Evolutionary conservation across 176 grass and related monocot genomes (phyloP).

Genomic region (Melocanna baccifera): DNA sequence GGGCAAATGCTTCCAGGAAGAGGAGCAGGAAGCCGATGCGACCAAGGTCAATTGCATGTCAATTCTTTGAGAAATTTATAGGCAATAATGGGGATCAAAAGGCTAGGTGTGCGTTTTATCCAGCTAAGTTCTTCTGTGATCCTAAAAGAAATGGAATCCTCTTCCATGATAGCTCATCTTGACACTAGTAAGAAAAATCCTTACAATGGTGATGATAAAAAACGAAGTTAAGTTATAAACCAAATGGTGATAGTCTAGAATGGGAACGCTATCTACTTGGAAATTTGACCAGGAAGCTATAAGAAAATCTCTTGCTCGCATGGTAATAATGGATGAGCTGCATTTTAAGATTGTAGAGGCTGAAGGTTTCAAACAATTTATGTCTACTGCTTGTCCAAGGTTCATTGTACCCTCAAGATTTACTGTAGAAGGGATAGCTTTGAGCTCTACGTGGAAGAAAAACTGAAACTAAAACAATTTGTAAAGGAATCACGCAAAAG

Average conservation of each 20-base stretch:
- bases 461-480: neutral
- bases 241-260: no score
- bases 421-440: neutral
- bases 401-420: neutral
- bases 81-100: neutral
- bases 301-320: neutral
- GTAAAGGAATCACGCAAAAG: neutral
- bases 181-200: neutral
- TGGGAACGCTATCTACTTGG: neutral
- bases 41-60: no score
- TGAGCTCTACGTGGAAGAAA: neutral
- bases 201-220: neutral
- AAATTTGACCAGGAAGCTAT: neutral
- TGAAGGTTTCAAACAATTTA: neutral
- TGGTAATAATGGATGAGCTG: neutral
- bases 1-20: no score
- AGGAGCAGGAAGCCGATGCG: no score
- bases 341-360: neutral
- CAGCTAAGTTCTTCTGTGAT: neutral
- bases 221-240: neutral
- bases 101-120: neutral
- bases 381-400: neutral
- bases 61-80: no score
- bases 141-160: neutral
- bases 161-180: neutral